phyloP scores from a whole-genome alignment of 345 rosid genomes.

The Sonneratia alba region DNA sequence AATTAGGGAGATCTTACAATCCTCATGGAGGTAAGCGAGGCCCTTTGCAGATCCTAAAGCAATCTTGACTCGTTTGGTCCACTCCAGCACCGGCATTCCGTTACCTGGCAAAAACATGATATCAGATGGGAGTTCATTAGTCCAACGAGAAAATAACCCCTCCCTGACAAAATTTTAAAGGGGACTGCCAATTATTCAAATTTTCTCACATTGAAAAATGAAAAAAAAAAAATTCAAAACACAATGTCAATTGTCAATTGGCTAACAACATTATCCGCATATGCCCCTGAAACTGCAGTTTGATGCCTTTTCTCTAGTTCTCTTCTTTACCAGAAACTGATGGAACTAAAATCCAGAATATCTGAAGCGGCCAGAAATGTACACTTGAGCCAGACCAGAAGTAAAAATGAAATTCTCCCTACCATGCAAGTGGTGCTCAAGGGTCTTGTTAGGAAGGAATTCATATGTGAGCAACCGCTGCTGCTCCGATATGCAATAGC shows the following conservation, averaged over 20 bases:
- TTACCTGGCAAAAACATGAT: constrained; percentile 27
- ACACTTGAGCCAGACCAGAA: neutral
- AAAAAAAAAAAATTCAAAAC: neutral
- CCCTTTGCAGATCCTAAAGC: constrained; percentile 97
- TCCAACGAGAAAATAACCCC: neutral
- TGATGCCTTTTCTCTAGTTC: neutral
- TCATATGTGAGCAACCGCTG: constrained; percentile 81
- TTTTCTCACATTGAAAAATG: neutral
- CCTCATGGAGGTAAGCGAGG: constrained; percentile 94
- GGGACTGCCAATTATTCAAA: neutral
- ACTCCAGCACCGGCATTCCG: constrained; percentile 55
- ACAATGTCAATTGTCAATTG: neutral
- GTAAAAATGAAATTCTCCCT: constrained; percentile 8
- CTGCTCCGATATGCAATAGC: constrained; percentile 54
- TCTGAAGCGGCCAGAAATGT: neutral
- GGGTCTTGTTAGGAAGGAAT: constrained; percentile 75
- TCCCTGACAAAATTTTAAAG: neutral
- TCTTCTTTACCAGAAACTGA: neutral
- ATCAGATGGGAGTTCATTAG: neutral
- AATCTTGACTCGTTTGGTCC: constrained; percentile 75
- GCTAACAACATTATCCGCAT: neutral
- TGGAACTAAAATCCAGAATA: neutral
- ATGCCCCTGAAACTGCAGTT: neutral
- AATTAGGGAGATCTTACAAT: constrained; percentile 43
- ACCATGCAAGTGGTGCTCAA: constrained; percentile 93